Evolutionary conservation across 2,329 filamentous ascomycete genomes (phyloP).

Genomic region (Cryphonectria japonica): DNA sequence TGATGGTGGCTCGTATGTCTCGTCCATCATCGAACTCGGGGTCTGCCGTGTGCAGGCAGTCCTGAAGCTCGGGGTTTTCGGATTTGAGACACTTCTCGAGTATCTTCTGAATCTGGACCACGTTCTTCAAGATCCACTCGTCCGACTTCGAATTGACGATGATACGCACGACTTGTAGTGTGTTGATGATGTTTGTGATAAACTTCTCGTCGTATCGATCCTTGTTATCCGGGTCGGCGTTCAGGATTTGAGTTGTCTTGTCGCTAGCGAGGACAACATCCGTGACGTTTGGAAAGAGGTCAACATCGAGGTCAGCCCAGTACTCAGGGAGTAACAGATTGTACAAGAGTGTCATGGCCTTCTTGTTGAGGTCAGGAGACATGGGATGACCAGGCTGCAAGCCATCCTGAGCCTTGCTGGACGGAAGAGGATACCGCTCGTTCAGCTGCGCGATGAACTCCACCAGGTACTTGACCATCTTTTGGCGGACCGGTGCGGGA

Average conservation of each 20-base stretch:
- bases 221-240: constrained; percentile 63
- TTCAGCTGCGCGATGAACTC: constrained; percentile 91
- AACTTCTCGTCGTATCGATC: constrained; percentile 84
- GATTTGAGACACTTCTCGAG: constrained; percentile 87
- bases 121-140: constrained; percentile 84
- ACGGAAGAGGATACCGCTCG: constrained; percentile 80
- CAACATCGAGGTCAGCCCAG: constrained; percentile 91
- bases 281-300: constrained; percentile 87
- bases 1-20: constrained; percentile 74
- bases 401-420: constrained; percentile 66
- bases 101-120: constrained; percentile 80
- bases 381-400: constrained; percentile 51
- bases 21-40: constrained; percentile 70
- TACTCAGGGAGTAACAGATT: constrained; percentile 85
- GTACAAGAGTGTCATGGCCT: constrained; percentile 78
- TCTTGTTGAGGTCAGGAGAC: constrained; percentile 80
- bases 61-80: constrained; percentile 90
- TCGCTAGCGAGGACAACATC: constrained; percentile 85
- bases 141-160: constrained; percentile 86
- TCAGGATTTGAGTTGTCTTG: constrained; percentile 65
- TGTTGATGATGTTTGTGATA: constrained; percentile 87
- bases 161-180: constrained; percentile 87
- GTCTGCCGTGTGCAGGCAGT: constrained; percentile 80
- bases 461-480: constrained; percentile 92
- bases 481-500: constrained; percentile 67